A percentile compares a stretch with the other conserved stretches of the same genome.
Evolutionary conservation across 2,329 filamentous ascomycete species (phyloP).

Genomic region (Colletotrichum sp.): DNA sequence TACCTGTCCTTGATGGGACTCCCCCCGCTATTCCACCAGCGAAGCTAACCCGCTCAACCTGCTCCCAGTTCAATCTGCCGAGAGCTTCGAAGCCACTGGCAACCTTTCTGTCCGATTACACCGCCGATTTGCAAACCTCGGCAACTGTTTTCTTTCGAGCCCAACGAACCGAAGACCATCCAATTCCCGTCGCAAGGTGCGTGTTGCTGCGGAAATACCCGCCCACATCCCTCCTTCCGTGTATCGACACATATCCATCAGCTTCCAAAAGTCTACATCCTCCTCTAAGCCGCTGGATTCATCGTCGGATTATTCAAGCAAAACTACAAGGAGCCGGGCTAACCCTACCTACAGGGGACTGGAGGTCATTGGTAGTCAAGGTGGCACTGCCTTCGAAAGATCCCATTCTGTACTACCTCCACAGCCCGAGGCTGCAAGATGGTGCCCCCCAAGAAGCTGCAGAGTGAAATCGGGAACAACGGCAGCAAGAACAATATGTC

Average conservation of each 20-base stretch:
- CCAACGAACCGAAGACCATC: slow-evolving; percentile 4
- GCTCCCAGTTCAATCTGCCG: background rate
- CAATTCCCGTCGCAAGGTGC: slow-evolving; percentile 18
- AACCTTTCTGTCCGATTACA: background rate
- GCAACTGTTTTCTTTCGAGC: slow-evolving; percentile 1
- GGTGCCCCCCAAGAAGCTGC: slow-evolving; percentile 19
- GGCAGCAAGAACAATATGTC: slow-evolving; percentile 36
- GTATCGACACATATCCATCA: background rate
- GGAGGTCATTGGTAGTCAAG: slow-evolving; percentile 9
- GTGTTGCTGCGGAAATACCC: background rate
- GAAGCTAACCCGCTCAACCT: slow-evolving; percentile 13
- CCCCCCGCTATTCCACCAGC: slow-evolving; percentile 8
- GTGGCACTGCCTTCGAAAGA: slow-evolving; percentile 15
- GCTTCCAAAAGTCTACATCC: background rate
- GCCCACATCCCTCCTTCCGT: background rate
- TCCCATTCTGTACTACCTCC: slow-evolving; percentile 8
- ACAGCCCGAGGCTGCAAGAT: slow-evolving; percentile 8
- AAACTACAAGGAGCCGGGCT: background rate
- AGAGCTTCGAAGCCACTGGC: background rate
- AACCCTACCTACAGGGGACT: slow-evolving; percentile 8
- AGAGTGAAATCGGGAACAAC: slow-evolving; percentile 17
- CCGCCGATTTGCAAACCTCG: background rate
- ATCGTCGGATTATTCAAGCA: background rate
- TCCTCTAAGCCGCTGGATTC: background rate
- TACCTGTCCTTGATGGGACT: slow-evolving; percentile 16